Base-by-base conservation (phyloP, 208 protist species). In the Crithidia brevicula region DNA sequence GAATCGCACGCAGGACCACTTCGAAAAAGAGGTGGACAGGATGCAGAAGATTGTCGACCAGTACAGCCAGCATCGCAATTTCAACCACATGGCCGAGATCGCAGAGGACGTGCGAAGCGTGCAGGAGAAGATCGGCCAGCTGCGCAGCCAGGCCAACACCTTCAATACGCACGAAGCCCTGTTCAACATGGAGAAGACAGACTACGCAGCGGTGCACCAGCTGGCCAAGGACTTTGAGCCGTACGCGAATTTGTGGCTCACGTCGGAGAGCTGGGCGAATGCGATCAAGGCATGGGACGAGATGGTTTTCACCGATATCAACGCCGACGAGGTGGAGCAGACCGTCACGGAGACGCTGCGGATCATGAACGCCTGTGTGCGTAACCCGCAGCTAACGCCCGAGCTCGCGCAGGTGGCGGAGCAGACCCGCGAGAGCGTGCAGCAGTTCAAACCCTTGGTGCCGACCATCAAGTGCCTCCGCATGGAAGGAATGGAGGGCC, bases 111-210 rank as follows among this genome's bases (percentile, higher is more conserved):
- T 99, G 27, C 53, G 67, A 31, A 49, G 71, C 28, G 61, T 99
- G 38, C 77, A 93, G 40, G 86, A 94, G 36, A 79, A 97, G 64
- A 95, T 99, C 22, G 71, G 89, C 58, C 58, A 82, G 18, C 82
- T 89, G 38, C 80, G 96, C 27, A 86, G 89, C 20, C 89, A 96
- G 66, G 91, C 92, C 1, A 91, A 89, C 72, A 89, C 86, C 16
- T 98, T 98, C 79, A 98, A 99, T 82, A 89, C 82, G 20, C 86
- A 98, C 65, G 97, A 99, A 69, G 67, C 47, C n/a, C 88, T 99
- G 31, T 98, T 99, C 71, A 93, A 92, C 56, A 76, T 96, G 38
- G 86, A 98, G 28, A 83, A 94, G 69, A 98, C 96, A 0, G 92
- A 98, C 59, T 99, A 99, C 81, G 52, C 59, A 15, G 74, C 86